Conservation (phyloP, 176 grass and related monocot species). For the Juncus effusus region DNA sequence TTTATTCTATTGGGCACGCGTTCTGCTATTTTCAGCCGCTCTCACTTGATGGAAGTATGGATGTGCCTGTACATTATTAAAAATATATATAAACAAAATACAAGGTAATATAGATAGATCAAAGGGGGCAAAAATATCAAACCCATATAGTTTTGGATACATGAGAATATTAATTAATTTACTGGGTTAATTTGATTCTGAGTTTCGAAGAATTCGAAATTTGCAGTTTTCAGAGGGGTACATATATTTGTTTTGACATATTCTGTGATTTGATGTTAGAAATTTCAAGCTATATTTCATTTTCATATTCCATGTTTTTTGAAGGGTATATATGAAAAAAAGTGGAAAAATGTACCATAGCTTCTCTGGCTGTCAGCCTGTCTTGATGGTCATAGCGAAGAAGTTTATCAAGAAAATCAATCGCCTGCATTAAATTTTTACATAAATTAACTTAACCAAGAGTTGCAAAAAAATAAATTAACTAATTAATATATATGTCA, state of each 20-base stretch:
- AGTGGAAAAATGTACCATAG: slow-evolving; percentile 47
- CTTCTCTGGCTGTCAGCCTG: slow-evolving; percentile 70
- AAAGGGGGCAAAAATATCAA: too few relatives aligned
- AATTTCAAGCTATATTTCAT: neutral
- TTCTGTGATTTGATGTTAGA: too few relatives aligned
- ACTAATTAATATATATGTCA: neutral
- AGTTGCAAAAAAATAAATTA: neutral
- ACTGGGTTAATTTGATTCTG: neutral
- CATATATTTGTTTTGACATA: neutral
- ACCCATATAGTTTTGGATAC: too few relatives aligned
- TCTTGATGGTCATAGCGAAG: slow-evolving; percentile 80
- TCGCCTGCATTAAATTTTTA: slow-evolving; percentile 41
- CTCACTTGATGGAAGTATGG: slow-evolving; percentile 66
- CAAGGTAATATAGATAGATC: too few relatives aligned
- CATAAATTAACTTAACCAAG: neutral
- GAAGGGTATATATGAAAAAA: neutral
- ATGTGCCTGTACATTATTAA: slow-evolving; percentile 43
- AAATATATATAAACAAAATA: neutral
- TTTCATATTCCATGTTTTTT: neutral
- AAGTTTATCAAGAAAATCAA: slow-evolving; percentile 86
- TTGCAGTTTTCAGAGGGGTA: neutral
- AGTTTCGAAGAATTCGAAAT: neutral
- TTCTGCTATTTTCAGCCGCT: slow-evolving; percentile 59
- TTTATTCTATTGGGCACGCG: slow-evolving; percentile 30
- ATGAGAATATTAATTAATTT: too few relatives aligned